Evolutionary conservation across 768 basidiomycete species (phyloP), one percentile per base, ranked within the genome.

Genomic region (Leccinum broughii): DNA sequence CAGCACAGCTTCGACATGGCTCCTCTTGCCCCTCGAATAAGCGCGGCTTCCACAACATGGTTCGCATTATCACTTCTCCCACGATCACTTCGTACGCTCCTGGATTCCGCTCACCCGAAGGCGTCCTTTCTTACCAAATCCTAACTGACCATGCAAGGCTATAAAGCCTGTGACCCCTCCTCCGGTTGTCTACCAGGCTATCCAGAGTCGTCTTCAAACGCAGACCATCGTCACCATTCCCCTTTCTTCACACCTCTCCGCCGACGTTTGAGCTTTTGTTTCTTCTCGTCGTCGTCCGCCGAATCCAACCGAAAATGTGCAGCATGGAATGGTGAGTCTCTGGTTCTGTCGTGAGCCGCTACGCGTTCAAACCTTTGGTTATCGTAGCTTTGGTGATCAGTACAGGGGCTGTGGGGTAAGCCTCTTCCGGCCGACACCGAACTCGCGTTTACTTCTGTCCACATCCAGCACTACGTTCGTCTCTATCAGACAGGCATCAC

Each of bases 401-500:
- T 78, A 80, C 70, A 73, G 76, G 61, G 79, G 78, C 35, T 80
- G 78, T 54, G 73, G 75, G 62, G 78, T 79, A 64, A 9, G 74
- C 65, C n/a, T 15, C 55, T 46, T 8, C 37, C 49, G 3, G 22
- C 52, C 4, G 22, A 39, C 52, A 30, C 41, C n/a, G 20, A n/a
- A 30, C 20, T 32, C 49, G 9, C 6, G 35, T 56, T 57, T 57
- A 52, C 48, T 50, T 59, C 60, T 55, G 58, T 54, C 13, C 46
- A 51, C 44, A 22, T 9, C 26, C 66, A 89, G 88, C 86, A 88
- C 72, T 89, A 86, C 70, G 78, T 88, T 52, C 77, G 78, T 39
- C 66, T 78, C 28, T 90, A 89, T 65, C 85, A 87, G 64, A 83
- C 86, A 0, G 88, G 89, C 35, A 74, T 78, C 58, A 81, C 73